Percentiles rank a stretch among this genome's conserved stretches.
phyloP scores from a whole-genome alignment of 2,329 filamentous ascomycete genomes.

The Pseudogymnoascus sp. region DNA sequence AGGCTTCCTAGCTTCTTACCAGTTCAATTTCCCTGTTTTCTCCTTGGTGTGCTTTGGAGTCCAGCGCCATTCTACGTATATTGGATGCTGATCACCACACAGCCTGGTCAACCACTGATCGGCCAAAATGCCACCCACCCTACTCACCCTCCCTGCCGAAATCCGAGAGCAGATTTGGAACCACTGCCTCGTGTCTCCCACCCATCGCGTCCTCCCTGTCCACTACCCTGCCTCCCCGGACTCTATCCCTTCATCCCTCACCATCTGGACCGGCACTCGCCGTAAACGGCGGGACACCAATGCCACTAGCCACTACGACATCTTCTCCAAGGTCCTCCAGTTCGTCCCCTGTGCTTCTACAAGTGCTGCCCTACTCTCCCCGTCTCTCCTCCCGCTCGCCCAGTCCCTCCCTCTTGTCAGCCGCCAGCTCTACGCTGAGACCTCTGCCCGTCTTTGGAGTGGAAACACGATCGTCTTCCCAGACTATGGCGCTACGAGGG shows the following conservation, averaged over 20 bases:
- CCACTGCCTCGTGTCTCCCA: background rate
- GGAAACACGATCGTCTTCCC: background rate
- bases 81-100: background rate
- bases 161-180: conserved; percentile 13
- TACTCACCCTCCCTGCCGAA: conserved; percentile 13
- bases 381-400: background rate
- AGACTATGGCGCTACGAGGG: background rate
- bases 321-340: background rate
- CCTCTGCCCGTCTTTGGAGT: background rate
- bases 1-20: too few relatives aligned
- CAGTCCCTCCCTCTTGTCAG: background rate
- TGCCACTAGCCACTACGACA: too few relatives aligned
- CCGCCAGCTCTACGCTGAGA: background rate
- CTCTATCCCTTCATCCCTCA: background rate
- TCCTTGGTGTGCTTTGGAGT: too few relatives aligned
- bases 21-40: too few relatives aligned
- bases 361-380: background rate
- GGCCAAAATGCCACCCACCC: background rate
- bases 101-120: background rate
- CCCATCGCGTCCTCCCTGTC: background rate
- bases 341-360: background rate
- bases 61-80: too few relatives aligned
- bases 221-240: background rate
- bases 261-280: background rate
- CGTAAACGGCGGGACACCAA: too few relatives aligned